A percentile compares a stretch with the other conserved stretches of the same genome.
Conservation (phyloP, 2,329 filamentous ascomycete species). For the Chrysoporthe deuterocubensis region DNA sequence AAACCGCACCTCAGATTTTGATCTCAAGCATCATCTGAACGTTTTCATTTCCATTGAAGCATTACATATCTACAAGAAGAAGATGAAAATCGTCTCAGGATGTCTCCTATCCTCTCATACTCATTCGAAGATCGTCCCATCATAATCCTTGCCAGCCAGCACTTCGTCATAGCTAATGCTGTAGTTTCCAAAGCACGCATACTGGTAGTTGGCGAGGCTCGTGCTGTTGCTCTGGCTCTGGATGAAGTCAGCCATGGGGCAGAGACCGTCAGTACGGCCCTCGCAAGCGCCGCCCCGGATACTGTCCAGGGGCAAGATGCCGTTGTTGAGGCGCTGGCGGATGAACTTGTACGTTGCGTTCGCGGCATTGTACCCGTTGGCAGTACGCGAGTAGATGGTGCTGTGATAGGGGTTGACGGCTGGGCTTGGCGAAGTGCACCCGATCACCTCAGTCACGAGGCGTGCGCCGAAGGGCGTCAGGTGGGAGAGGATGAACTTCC, state of each 20-base stretch:
- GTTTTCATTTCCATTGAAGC: not conserved
- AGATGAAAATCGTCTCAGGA: not conserved
- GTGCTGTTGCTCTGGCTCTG: slow-evolving; percentile 44
- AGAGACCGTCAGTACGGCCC: slow-evolving; percentile 49
- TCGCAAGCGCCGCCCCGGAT: slow-evolving; percentile 51
- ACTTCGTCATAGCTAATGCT: slow-evolving; percentile 40
- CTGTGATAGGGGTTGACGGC: slow-evolving; percentile 42
- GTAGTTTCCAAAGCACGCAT: slow-evolving; percentile 53
- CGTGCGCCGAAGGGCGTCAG: slow-evolving; percentile 60
- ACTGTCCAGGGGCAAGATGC: slow-evolving; percentile 50
- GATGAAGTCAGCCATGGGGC: slow-evolving; percentile 46
- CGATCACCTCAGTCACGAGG: slow-evolving; percentile 58
- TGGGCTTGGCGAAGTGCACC: slow-evolving; percentile 38
- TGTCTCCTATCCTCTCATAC: not conserved
- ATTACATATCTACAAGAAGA: slow-evolving; percentile 5
- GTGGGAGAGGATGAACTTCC: slow-evolving; percentile 53
- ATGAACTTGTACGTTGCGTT: slow-evolving; percentile 51
- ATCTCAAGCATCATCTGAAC: not conserved
- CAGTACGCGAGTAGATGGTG: slow-evolving; percentile 45
- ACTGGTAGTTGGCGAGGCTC: slow-evolving; percentile 49
- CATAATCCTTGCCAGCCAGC: slow-evolving; percentile 46
- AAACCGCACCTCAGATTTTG: not conserved
- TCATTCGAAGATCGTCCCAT: slow-evolving; percentile 41
- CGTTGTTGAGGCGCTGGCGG: slow-evolving; percentile 54
- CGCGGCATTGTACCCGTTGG: slow-evolving; percentile 50